Percentiles rank a stretch among this genome's conserved stretches.
Conservation (phyloP, 176 grass and related monocot species). For the Carex pumila region DNA sequence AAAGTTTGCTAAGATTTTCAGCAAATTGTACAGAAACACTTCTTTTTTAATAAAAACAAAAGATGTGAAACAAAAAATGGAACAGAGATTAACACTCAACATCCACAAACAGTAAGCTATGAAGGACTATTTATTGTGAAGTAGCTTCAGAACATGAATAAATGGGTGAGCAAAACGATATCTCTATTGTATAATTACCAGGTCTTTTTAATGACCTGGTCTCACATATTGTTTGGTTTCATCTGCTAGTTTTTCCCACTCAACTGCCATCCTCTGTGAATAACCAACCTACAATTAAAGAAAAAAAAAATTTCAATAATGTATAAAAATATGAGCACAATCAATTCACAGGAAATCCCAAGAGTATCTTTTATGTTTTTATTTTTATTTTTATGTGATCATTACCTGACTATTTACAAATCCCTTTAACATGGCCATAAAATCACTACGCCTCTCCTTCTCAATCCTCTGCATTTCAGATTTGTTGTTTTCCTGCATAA, state of each 20-base stretch:
- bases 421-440: constrained; percentile 78
- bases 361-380: background rate
- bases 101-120: constrained; percentile 12
- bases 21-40: background rate
- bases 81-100: constrained; percentile 14
- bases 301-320: background rate
- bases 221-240: constrained; percentile 49
- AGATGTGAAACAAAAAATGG: background rate
- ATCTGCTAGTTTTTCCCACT: constrained; percentile 76
- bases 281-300: constrained; percentile 39
- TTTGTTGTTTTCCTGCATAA: constrained; percentile 74
- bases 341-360: constrained; percentile 1
- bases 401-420: constrained; percentile 80
- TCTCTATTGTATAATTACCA: constrained; percentile 13
- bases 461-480: constrained; percentile 73
- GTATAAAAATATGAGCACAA: background rate
- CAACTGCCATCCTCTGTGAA: constrained; percentile 46
- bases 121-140: constrained; percentile 19
- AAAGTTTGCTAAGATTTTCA: background rate
- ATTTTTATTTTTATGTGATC: background rate
- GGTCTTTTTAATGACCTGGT: constrained; percentile 1
- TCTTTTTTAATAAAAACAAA: background rate
- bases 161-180: background rate
- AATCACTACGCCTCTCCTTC: constrained; percentile 53
- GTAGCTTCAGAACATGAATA: constrained; percentile 17